Evolutionary conservation across 2,329 filamentous ascomycete genomes (phyloP), one percentile per base, ranked within the genome.

Genomic region (Cadophora sp.): DNA sequence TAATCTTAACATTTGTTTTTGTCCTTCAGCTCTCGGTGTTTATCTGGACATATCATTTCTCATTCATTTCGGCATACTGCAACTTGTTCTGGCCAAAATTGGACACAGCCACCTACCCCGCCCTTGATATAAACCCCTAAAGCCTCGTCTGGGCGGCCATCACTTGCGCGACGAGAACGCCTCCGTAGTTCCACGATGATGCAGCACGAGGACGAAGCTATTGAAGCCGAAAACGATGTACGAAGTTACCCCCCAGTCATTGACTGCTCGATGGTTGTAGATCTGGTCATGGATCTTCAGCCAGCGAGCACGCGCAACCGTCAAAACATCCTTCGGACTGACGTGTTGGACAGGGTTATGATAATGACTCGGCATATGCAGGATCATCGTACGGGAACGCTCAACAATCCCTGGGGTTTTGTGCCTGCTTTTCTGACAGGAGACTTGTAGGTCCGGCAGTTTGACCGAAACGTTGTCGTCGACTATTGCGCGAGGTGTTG

Each of bases 401-500:
- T 27, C 30, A 39, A 55, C 18, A 33, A 36, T 13, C 16, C 18
- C 22, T 50, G 39, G n/a, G 20, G n/a, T 30, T 39, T 41, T n/a
- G 43, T 45, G 43, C 24, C 27, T 33, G 41, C 18, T 60, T 30
- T 3, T 18, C 41, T 64, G 43, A 64, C 27, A 51, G 14, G n/a
- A 50, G 41, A 20, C 41, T 43, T 24, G 43, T 47, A 73, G 71
- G 30, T 47, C 63, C 8, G 68, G 62, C 33, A 70, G 68, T 45
- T 59, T 70, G 48, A 72, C 71, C 11, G 66, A 72, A 55, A 71
- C 72, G 11, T 39, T 75, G 7, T 64, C 66, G 5, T 73, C 73
- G 27, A 59, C 47, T 30, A 72, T 73, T 16, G 27, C 62, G 18
- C 63, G 66, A 30, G 73, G 72, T 11, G 66, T 74, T 1, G 68